phyloP scores from a whole-genome alignment of 345 rosid genomes.

The Ailanthus altissimus region DNA sequence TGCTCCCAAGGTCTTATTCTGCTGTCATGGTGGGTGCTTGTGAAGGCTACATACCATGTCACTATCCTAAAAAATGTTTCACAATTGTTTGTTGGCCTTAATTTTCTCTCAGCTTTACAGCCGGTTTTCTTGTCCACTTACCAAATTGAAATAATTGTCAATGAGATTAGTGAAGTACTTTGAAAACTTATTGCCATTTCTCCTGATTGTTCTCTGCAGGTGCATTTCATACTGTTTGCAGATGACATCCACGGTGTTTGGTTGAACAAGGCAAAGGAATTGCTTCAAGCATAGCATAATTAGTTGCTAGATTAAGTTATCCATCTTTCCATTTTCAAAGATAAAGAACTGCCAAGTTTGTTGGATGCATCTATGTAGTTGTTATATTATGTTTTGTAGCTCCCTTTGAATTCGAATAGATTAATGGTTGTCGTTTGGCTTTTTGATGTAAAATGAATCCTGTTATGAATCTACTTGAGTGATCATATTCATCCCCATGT shows the following conservation, averaged over 20 bases:
- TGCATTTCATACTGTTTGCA: constrained; percentile 69
- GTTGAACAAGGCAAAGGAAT: constrained; percentile 67
- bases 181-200: not conserved
- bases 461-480: no score
- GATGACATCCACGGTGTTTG: constrained; percentile 61
- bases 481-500: not conserved
- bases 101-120: not conserved
- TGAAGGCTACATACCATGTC: no score
- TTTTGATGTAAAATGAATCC: not conserved
- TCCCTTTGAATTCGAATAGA: not conserved
- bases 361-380: not conserved
- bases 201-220: constrained; percentile 43
- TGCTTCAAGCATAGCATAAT: constrained; percentile 34
- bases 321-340: not conserved
- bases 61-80: not conserved
- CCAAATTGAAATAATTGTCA: not conserved
- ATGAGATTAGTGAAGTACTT: not conserved
- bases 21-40: not conserved
- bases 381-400: not conserved
- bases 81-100: no score
- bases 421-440: not conserved
- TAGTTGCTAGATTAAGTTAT: constrained; percentile 4
- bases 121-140: not conserved
- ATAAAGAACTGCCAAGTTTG: not conserved
- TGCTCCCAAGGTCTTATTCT: not conserved